Percentiles rank a stretch among this genome's conserved stretches.
Evolutionary conservation across 2,329 filamentous ascomycete species (phyloP).

Genomic region (Cadophora malorum): DNA sequence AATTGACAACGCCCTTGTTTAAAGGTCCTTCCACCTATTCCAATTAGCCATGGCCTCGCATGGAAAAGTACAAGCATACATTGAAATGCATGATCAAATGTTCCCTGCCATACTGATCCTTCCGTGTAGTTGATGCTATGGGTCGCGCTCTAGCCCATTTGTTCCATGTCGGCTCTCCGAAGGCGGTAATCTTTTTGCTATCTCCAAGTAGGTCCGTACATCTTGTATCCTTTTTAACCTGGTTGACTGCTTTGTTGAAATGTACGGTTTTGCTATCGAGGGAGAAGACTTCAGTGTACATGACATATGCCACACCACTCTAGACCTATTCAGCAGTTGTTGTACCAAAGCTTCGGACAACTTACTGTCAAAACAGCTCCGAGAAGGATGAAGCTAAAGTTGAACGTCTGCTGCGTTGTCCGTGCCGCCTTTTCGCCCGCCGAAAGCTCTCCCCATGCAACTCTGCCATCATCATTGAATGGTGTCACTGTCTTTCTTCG

Average conservation of each 20-base stretch:
- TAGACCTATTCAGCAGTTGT: constrained; percentile 46
- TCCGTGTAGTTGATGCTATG: constrained; percentile 69
- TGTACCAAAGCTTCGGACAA: constrained; percentile 7
- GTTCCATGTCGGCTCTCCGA: constrained; percentile 80
- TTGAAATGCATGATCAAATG: constrained; percentile 88
- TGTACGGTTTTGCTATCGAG: constrained; percentile 84
- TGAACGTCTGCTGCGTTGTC: constrained; percentile 89
- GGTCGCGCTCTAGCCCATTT: constrained; percentile 77
- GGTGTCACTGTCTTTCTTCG: constrained; percentile 77
- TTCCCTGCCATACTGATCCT: constrained; percentile 76
- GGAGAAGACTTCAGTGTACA: constrained; percentile 84
- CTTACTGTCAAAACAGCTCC: constrained; percentile 79
- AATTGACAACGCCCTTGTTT: constrained; percentile 73
- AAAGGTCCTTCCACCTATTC: constrained; percentile 75
- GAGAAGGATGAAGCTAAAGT: constrained; percentile 77
- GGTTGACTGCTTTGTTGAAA: constrained; percentile 86
- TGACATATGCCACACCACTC: constrained; percentile 78
- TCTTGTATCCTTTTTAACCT: constrained; percentile 73
- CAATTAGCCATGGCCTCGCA: constrained; percentile 36
- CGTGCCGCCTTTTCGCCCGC: constrained; percentile 79
- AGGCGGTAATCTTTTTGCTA: constrained; percentile 75
- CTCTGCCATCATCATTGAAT: constrained; percentile 82
- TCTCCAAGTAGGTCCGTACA: constrained; percentile 80
- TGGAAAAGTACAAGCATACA: constrained; percentile 55
- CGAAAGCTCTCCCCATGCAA: constrained; percentile 82